These are phyloP conservation scores for Babesia bigemina DNA, from an alignment of 169 alveolate genomes.

Conservation along the genomic window DNA sequence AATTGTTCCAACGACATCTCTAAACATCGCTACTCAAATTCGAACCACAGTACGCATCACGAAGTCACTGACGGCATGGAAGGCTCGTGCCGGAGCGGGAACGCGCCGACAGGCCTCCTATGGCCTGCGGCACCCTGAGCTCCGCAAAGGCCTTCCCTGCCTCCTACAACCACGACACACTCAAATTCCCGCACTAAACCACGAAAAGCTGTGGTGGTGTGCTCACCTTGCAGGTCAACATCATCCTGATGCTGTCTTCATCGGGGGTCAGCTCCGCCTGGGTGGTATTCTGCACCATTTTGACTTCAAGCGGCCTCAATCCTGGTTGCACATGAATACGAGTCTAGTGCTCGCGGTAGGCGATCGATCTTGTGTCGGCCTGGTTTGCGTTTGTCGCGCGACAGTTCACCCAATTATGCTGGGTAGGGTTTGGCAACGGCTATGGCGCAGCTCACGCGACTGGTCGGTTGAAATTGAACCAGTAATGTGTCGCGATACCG, in stretches of 20 bases:
- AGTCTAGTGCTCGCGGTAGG: not conserved
- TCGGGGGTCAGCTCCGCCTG: constrained; percentile 65
- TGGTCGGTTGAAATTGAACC: constrained; percentile 1
- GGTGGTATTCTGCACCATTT: constrained; percentile 37
- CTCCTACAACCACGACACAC: too few relatives aligned
- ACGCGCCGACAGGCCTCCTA: too few relatives aligned
- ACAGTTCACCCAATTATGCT: constrained; percentile 27
- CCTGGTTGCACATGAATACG: not conserved
- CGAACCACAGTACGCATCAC: too few relatives aligned
- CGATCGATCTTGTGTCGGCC: constrained; percentile 3
- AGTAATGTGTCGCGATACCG: not conserved
- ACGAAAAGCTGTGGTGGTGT: too few relatives aligned
- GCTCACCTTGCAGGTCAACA: constrained; percentile 70
- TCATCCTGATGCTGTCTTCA: constrained; percentile 72
- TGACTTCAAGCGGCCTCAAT: not conserved
- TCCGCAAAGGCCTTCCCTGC: too few relatives aligned
- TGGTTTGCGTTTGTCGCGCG: constrained; percentile 18
- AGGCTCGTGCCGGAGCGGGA: too few relatives aligned
- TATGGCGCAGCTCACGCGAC: not conserved
- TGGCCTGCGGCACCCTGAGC: too few relatives aligned
- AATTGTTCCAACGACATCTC: too few relatives aligned
- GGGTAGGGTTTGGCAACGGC: not conserved
- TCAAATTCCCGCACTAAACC: too few relatives aligned
- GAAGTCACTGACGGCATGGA: too few relatives aligned
- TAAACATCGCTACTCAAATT: too few relatives aligned